A percentile compares a stretch with the other conserved stretches of the same genome.
Conservation (phyloP, 768 basidiomycete genomes). For the Russula brevipes region DNA sequence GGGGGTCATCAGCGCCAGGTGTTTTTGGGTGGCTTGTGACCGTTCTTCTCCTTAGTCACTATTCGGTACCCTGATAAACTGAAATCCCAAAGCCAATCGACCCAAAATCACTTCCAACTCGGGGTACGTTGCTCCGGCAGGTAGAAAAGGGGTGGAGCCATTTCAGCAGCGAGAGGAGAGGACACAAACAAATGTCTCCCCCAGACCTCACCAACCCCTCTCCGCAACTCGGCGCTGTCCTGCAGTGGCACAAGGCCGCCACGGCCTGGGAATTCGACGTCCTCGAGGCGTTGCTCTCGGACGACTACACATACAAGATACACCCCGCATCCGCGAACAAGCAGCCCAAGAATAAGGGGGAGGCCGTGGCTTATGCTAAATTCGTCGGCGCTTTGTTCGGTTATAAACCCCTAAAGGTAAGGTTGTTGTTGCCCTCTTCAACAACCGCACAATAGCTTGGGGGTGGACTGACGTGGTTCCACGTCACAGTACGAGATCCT, state of each 20-base stretch:
- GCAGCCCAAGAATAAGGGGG: constrained; percentile 1
- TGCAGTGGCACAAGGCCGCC: constrained; percentile 4
- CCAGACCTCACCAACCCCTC: not conserved
- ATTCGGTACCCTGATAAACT: no score
- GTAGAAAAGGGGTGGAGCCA: not conserved
- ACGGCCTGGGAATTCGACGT: constrained; percentile 5
- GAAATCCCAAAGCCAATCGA: not conserved
- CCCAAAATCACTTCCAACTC: not conserved
- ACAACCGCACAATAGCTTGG: no score
- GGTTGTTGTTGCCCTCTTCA: not conserved
- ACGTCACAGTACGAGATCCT: constrained; percentile 11
- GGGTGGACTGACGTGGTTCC: not conserved
- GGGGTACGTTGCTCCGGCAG: not conserved
- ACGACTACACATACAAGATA: constrained; percentile 1
- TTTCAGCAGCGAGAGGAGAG: no score
- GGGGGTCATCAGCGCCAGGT: no score
- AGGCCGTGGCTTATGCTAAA: constrained; percentile 1
- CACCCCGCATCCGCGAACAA: constrained; percentile 4
- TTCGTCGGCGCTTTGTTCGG: not conserved
- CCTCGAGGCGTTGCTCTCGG: not conserved
- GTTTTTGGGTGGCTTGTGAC: no score
- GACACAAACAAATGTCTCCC: no score
- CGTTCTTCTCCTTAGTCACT: no score
- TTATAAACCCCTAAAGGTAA: not conserved
- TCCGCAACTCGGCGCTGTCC: constrained; percentile 9